Base-by-base conservation (phyloP, 129 eudicot species). In the Lonicera japonica region DNA sequence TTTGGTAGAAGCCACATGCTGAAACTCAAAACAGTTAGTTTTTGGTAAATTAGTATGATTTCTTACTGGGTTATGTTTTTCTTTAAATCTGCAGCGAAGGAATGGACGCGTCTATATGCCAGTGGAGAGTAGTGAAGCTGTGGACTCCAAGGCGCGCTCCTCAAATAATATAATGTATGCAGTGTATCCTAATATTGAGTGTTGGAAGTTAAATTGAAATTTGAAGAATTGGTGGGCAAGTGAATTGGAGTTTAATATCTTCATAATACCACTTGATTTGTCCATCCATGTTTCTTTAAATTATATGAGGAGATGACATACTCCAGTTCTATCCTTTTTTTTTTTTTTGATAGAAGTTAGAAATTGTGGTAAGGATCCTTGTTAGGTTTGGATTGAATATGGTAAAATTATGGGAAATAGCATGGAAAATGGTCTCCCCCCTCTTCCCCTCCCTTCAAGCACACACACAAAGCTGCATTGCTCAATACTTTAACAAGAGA, bases 41-140 rank as follows among this genome's bases (percentile, higher is more conserved):
- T 29, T 29, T 29, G 36, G 50, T 4, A 1, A 43, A 43, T 3
- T 8, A 43, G 8, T 9, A 13, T n/a, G 36, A 34, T 61, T 11
- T 10, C 6, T 12, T 21, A 19, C 19, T 47, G 21, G 45, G 11
- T 50, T 48, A 53, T 5, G 1, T 59, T 24, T 48, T 14, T 14
- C 40, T 60, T 25, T 6, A 25, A 38, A 3, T 34, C 18, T 69
- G 85, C 86, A 91, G 97, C 97, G 10, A 91, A 87, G 67, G 95
- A 87, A 67, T 91, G 97, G 97, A 87, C 97, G 7, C 82, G 83
- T 39, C 59, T 84, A 66, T 87, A 91, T 58, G 97, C 97, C 57
- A 91, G 81, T 56, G 97, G 95, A 36, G 92, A 85, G 11, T 87
- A 43, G 16, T 14, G 60, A 71, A 53, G 58, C 57, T 24, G n/a